A percentile compares a stretch with the other conserved stretches of the same genome.
Conservation (phyloP, 345 rosid species). For the Cardamine chenopodiifolia region DNA sequence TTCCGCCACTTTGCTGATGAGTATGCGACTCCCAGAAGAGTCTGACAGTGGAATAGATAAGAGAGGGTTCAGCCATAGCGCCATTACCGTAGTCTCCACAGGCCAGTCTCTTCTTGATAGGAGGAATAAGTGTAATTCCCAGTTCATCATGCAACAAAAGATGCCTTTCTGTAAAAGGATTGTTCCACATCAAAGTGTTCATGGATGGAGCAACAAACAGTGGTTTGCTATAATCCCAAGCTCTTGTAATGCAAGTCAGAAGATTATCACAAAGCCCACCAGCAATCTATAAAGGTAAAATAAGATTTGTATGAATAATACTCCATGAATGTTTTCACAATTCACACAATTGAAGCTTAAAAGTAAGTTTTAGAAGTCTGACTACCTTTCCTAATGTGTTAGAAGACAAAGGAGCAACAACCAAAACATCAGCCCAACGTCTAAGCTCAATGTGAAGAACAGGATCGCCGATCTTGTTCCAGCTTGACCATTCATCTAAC, state of each 20-base stretch:
- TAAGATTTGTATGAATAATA: neutral
- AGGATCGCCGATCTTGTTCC: slow-evolving; percentile 83
- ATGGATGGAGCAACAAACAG: slow-evolving; percentile 82
- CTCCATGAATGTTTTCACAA: neutral
- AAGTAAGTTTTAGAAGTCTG: neutral
- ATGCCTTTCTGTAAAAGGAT: slow-evolving; percentile 89
- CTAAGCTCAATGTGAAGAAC: slow-evolving; percentile 93
- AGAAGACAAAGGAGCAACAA: slow-evolving; percentile 90
- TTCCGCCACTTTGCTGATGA: slow-evolving; percentile 39
- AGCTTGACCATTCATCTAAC: slow-evolving; percentile 89
- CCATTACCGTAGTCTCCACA: slow-evolving; percentile 91
- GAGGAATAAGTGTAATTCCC: slow-evolving; percentile 84
- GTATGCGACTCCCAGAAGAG: slow-evolving; percentile 66
- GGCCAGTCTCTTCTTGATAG: slow-evolving; percentile 78
- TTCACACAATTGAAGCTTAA: neutral
- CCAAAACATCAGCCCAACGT: slow-evolving; percentile 93
- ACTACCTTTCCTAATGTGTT: slow-evolving; percentile 92
- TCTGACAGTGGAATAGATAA: slow-evolving; percentile 76
- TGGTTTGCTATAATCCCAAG: slow-evolving; percentile 91
- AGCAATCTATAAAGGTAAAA: slow-evolving; percentile 63
- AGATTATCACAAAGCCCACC: slow-evolving; percentile 92
- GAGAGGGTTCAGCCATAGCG: slow-evolving; percentile 90
- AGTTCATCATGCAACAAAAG: slow-evolving; percentile 80
- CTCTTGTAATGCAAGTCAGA: slow-evolving; percentile 82
- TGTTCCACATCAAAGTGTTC: slow-evolving; percentile 94